phyloP scores from a whole-genome alignment of 2,329 filamentous ascomycete genomes.

The Trichophyton verrucosum region DNA sequence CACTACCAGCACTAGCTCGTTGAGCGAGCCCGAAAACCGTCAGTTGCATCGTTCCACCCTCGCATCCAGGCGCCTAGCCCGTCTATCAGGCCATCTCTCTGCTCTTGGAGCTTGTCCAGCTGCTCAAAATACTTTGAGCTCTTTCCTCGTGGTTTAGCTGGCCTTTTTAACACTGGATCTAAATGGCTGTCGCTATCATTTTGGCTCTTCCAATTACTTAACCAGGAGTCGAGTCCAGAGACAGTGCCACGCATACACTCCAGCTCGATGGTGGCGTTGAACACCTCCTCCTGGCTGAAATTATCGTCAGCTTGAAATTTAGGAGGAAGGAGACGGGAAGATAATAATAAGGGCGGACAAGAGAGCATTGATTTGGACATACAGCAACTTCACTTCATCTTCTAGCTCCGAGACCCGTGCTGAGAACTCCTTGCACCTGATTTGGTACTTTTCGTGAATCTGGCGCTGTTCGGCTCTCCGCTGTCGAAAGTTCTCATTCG shows the following conservation, averaged over 20 bases:
- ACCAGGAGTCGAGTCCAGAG: constrained; percentile 25
- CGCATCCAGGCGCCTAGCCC: constrained; percentile 33
- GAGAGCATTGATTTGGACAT: constrained; percentile 6
- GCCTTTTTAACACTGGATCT: constrained; percentile 2
- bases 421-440: constrained; percentile 45
- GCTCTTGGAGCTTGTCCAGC: constrained; percentile 13
- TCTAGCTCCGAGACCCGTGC: constrained; percentile 50
- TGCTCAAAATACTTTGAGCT: constrained; percentile 1
- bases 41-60: constrained; percentile 33
- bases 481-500: constrained; percentile 16
- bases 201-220: constrained; percentile 19
- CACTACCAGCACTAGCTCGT: constrained; percentile 33
- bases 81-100: constrained; percentile 23
- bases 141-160: constrained; percentile 8
- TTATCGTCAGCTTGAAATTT: background rate
- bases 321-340: background rate
- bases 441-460: constrained; percentile 49
- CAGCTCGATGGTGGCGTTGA: constrained; percentile 24
- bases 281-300: constrained; percentile 20
- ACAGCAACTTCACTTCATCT: constrained; percentile 47
- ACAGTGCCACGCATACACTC: constrained; percentile 28
- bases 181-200: constrained; percentile 9
- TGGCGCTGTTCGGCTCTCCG: constrained; percentile 35
- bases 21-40: constrained; percentile 36
- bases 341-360: background rate